Conservation (phyloP, 2,329 filamentous ascomycete genomes). For the Colletotrichum scovillei region DNA sequence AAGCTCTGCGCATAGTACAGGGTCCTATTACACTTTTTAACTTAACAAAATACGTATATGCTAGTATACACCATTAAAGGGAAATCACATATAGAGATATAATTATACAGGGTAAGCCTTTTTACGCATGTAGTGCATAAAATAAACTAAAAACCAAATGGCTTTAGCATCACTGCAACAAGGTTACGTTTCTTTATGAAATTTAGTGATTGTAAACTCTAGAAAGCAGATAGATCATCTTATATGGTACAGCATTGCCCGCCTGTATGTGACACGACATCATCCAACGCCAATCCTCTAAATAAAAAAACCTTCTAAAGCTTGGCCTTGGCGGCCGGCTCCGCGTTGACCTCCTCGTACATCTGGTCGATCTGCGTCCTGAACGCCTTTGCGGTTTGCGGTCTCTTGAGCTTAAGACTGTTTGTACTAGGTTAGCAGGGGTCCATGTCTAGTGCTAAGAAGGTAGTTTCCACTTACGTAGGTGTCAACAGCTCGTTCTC, state of each 20-base stretch:
- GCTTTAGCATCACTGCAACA: neutral
- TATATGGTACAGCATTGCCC: constrained; percentile 26
- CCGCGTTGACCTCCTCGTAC: constrained; percentile 65
- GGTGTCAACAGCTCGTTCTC: constrained; percentile 92
- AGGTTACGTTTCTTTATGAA: neutral
- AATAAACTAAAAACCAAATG: too few relatives aligned
- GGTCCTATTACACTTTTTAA: too few relatives aligned
- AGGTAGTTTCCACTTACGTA: constrained; percentile 71
- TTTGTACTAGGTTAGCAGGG: constrained; percentile 37
- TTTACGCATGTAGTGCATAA: too few relatives aligned
- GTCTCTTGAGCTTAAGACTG: constrained; percentile 71
- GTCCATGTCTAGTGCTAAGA: neutral
- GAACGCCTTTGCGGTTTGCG: constrained; percentile 65
- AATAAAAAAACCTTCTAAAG: constrained; percentile 47
- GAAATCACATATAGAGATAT: too few relatives aligned
- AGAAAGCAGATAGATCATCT: constrained; percentile 15
- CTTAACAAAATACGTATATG: too few relatives aligned
- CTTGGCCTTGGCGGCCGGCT: constrained; percentile 54
- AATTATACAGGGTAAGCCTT: too few relatives aligned
- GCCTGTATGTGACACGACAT: constrained; percentile 13
- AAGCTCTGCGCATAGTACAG: too few relatives aligned
- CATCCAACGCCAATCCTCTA: constrained; percentile 17
- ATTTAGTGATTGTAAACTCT: neutral
- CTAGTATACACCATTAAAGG: too few relatives aligned
- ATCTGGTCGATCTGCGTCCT: constrained; percentile 64